phyloP scores from a whole-genome alignment of 2,329 filamentous ascomycete species.

The Colletotrichum sp. region DNA sequence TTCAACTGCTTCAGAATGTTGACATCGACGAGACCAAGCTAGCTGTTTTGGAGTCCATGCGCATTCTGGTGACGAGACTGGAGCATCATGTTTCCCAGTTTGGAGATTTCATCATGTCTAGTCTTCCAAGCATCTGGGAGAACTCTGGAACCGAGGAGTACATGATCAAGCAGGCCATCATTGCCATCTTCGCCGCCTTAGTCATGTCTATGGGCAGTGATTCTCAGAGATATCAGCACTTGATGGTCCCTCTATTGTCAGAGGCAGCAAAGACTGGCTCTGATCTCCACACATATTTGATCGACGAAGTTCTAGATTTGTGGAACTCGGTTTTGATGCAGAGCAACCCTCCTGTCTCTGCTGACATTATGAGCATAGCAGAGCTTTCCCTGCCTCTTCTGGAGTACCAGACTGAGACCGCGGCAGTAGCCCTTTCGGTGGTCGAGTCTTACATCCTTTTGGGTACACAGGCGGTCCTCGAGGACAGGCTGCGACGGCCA shows the following conservation, averaged over 20 bases:
- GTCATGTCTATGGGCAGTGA: constrained; percentile 84
- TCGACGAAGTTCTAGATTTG: constrained; percentile 90
- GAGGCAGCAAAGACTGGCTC: constrained; percentile 81
- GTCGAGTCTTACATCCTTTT: constrained; percentile 75
- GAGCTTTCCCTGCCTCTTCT: constrained; percentile 70
- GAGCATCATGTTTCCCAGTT: constrained; percentile 73
- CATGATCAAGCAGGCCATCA: constrained; percentile 91
- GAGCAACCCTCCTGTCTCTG: constrained; percentile 64
- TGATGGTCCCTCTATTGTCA: constrained; percentile 83
- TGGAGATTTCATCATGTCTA: constrained; percentile 81
- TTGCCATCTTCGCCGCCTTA: constrained; percentile 83
- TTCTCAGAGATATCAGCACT: constrained; percentile 77
- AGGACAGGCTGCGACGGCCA: constrained; percentile 57
- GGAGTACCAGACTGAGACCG: constrained; percentile 68
- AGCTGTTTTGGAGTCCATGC: constrained; percentile 85
- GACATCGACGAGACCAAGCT: constrained; percentile 89
- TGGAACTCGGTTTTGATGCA: constrained; percentile 80
- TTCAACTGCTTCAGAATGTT: constrained; percentile 79
- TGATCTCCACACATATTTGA: constrained; percentile 77
- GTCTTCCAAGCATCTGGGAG: constrained; percentile 85
- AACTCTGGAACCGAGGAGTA: constrained; percentile 80
- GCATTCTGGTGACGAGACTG: constrained; percentile 80
- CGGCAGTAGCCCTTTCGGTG: constrained; percentile 66
- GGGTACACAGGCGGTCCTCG: constrained; percentile 70
- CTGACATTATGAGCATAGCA: constrained; percentile 67